Evolutionary conservation across 2,329 filamentous ascomycete species (phyloP), one percentile per base, ranked within the genome.

Genomic region (Pseudogymnoascus sp.): DNA sequence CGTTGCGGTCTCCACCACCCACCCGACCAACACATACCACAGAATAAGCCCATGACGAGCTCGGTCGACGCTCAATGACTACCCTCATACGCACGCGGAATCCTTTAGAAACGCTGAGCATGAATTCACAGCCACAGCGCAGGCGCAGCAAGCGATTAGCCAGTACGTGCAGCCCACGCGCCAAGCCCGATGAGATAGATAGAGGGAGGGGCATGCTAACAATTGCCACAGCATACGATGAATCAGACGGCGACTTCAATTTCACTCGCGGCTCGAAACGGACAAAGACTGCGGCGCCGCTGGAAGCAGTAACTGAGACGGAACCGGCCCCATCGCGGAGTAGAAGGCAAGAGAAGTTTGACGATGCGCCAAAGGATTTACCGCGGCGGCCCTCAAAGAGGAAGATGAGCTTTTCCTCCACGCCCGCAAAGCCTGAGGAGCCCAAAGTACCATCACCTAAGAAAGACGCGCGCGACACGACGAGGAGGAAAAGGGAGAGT

Each of bases 221-320:
- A 61, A 18, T 28, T 14, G 38, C 37, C 22, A 43, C 61, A 77
- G 78, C 75, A 64, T 87, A 87, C 68, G 87, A 90, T 68, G 88
- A 92, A 72, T 82, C 88, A 69, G 86, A 89, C 76, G 89, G 88
- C 68, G 89, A 89, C 64, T 92, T 92, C 68, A 78, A 84, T 62
- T 92, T 91, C 71, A 84, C 86, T 65, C 83, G 88, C 66, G 85
- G 81, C 64, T 78, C 85, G 9, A 89, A 89, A 70, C 76, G 82
- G 69, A 78, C 80, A 63, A 90, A 87, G 75, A 80, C 82, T 43
- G 78, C 79, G 62, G 76, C 80, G 61, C 72, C 75, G 14, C 75
- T 76, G 57, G 75, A 69, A 59, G 72, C 73, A 59, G 63, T 71
- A 69, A 68, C 73, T 43, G 76, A 78, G 61, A 71, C 74, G 11